A percentile compares a stretch with the other conserved stretches of the same genome.
These are phyloP conservation scores for Sodiomyces alkalinus DNA, from an alignment of 2,329 filamentous ascomycete species.

Conservation along the genomic window DNA sequence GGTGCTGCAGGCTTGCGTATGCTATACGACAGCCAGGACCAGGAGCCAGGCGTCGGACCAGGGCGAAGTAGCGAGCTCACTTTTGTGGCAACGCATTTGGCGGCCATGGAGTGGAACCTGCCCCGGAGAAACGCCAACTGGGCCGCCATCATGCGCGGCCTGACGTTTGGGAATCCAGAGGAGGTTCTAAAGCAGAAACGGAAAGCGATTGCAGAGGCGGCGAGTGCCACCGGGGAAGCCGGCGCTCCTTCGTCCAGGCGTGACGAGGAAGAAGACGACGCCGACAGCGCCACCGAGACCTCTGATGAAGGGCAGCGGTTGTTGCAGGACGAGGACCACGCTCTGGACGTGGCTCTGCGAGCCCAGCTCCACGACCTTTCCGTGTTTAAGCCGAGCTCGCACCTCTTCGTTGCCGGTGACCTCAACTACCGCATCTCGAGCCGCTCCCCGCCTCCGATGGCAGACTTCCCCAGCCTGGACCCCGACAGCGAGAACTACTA, in stretches of 20 bases:
- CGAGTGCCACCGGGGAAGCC: slow-evolving; percentile 5
- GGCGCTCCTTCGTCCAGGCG: too few species aligned
- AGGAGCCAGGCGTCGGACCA: too few species aligned
- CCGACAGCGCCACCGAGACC: slow-evolving; percentile 6
- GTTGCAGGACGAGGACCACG: slow-evolving; percentile 18
- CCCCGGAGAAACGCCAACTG: slow-evolving; percentile 73
- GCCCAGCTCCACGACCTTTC: slow-evolving; percentile 38
- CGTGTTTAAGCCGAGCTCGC: slow-evolving; percentile 59
- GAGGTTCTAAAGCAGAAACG: slow-evolving; percentile 15
- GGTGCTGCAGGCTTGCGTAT: slow-evolving; percentile 72
- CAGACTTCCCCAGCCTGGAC: slow-evolving; percentile 46
- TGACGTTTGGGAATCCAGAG: slow-evolving; percentile 55
- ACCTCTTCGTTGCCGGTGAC: slow-evolving; percentile 81
- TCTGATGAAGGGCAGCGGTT: slow-evolving; percentile 15
- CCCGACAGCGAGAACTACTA: slow-evolving; percentile 46
- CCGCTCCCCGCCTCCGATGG: slow-evolving; percentile 42
- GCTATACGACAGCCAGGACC: slow-evolving; percentile 29
- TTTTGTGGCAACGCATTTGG: slow-evolving; percentile 77
- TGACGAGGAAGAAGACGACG: slow-evolving; percentile 7
- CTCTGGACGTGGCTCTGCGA: slow-evolving; percentile 21
- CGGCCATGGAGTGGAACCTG: slow-evolving; percentile 70
- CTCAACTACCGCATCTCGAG: slow-evolving; percentile 85
- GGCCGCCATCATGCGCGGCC: slow-evolving; percentile 63
- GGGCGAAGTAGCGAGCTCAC: slow-evolving; percentile 59
- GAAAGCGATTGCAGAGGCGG: slow-evolving; percentile 2